Evolutionary conservation across 2,329 filamentous ascomycete genomes (phyloP), one percentile per base, ranked within the genome.

Genomic region (Aschersonia sp.): DNA sequence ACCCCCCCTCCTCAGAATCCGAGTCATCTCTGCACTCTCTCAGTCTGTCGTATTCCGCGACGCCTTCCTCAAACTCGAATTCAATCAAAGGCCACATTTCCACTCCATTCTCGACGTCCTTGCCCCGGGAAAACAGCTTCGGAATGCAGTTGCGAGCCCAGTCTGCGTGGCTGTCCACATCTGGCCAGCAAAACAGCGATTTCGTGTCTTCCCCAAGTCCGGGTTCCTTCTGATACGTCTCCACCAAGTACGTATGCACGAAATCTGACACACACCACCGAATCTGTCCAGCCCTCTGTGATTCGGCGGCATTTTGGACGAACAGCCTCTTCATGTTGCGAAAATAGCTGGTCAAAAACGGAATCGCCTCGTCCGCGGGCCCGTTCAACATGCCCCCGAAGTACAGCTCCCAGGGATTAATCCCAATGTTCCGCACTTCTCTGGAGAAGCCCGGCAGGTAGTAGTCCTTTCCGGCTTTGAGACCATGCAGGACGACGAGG

Each of bases 121-220:
- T 44, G 0, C 22, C 43, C 5, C 41, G 49, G 29, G 30, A 40
- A 5, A n/a, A 29, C 31, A 43, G 47, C 44, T 30, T 52, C 5
- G 55, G 50, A 2, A 60, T 51, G 3, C 60, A 49, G 3, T 54
- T 50, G 31, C 53, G 52, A 1, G 59, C 60, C 49, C 60, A 65
- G 6, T 59, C 58, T 1, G 50, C 48, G 35, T 64, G 54, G 0
- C 56, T 51, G 4, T 58, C 53, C 0, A 58, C 31, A 30, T 68
- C 56, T 0, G 66, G 65, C 62, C 63, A 66, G 30, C 57, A 62
- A 47, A 56, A 56, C 4, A 62, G 5, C 11, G 54, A 53, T 14
- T 56, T 47, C 7, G 57, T 31, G 7, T 61, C 52, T 7, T 59
- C 57, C n/a, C 56, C 57, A 0, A 56, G 30, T 0, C 56, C 58